Evolutionary conservation across 2,329 filamentous ascomycete species (phyloP), one percentile per base, ranked within the genome.

Genomic region (Fusarium poae): DNA sequence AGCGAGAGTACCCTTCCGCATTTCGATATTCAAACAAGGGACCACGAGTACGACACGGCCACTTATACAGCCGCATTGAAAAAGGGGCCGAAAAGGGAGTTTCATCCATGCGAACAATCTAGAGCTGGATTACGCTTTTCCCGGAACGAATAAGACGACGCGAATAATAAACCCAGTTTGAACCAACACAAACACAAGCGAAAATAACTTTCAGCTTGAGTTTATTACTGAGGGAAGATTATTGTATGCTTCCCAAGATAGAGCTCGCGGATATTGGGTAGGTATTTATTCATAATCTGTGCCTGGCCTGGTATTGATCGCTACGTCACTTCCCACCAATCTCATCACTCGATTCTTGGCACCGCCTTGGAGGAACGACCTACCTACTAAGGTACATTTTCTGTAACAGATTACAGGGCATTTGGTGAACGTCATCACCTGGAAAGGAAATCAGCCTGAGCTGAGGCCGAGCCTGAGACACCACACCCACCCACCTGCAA

Each of bases 321-420:
- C 56, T 70, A 69, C 66, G 66, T 69, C 66, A 69, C 66, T 59
- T 52, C 43, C 58, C 51, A 51, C 66, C 66, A 68, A 68, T 68
- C 65, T 48, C 43, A 44, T 25, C 29, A 43, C n/a, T 34, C 29
- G 15, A 34, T 54, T 43, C 53, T 65, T 35, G 52, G 35, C 51
- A 35, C 23, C 9, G 27, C 27, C 21, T 21, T 29, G 21, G 46
- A 32, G 55, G 55, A 30, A 32, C 37, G 39, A 42, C n/a, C n/a
- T n/a, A n/a, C n/a, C n/a, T n/a, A n/a, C n/a, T n/a, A n/a, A n/a
- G n/a, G n/a, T n/a, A n/a, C 21, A 55, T 43, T 55, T 55, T 32
- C 50, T 59, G 57, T 29, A 57, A 61, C 48, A 30, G 21, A 21
- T 57, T 67, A 56, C 50, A 66, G 57, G 56, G 46, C 62, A 50